Evolutionary conservation across 78 protist species (phyloP).

Genomic region (Chrysochromulina tobinii): DNA sequence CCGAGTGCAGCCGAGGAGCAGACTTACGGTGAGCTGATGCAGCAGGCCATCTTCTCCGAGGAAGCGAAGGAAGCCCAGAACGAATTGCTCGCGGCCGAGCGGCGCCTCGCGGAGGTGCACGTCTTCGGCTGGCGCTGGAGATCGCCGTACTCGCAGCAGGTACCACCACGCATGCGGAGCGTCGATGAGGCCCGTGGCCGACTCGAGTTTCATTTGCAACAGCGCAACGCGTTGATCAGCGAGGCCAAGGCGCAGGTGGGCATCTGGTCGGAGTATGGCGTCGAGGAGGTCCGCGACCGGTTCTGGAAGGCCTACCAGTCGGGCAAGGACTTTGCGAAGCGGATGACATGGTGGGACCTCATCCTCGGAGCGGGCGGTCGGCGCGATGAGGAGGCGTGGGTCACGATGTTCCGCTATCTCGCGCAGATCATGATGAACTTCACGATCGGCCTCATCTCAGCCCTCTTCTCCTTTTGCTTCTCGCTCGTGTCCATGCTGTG

Average conservation of each 20-base stretch:
- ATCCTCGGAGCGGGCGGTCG: neutral
- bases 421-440: slow-evolving; percentile 22
- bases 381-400: neutral
- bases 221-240: neutral
- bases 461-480: neutral
- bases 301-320: neutral
- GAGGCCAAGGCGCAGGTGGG: neutral
- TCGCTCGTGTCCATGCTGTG: neutral
- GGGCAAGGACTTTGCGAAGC: slow-evolving; percentile 22
- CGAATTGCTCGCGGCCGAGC: neutral
- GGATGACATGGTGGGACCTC: neutral
- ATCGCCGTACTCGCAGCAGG: neutral
- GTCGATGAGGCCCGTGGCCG: neutral
- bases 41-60: neutral
- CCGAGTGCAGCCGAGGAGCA: neutral
- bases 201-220: neutral
- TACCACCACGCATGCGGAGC: neutral
- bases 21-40: neutral
- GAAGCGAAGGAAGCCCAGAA: neutral
- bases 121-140: neutral
- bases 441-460: slow-evolving; percentile 1
- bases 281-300: neutral
- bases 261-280: neutral
- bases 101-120: neutral
- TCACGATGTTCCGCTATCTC: neutral